Evolutionary conservation across 805 yeast species (phyloP).

Genomic region (Starmera pachycereana): DNA sequence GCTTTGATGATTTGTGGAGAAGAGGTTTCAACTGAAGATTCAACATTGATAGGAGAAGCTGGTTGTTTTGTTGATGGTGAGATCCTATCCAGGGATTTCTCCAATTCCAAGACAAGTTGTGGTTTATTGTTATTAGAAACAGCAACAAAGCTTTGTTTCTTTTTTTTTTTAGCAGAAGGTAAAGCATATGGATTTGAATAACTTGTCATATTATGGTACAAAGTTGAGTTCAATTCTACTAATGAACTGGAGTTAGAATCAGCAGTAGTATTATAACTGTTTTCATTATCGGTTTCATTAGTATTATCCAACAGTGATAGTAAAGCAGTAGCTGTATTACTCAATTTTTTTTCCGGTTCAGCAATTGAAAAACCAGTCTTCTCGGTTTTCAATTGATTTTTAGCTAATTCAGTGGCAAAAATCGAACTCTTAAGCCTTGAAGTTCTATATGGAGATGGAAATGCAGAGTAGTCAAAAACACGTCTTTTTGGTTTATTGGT

Average conservation of each 20-base stretch:
- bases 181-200: slow-evolving; percentile 34
- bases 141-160: slow-evolving; percentile 3
- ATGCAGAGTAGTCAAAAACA: slow-evolving; percentile 26
- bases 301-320: slow-evolving; percentile 32
- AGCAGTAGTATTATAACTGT: too few species aligned
- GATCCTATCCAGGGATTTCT: slow-evolving; percentile 8
- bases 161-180: slow-evolving; percentile 6
- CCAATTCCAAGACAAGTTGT: slow-evolving; percentile 13
- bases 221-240: too few species aligned
- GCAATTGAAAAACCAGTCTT: not conserved
- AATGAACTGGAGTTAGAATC: too few species aligned
- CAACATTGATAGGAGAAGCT: not conserved
- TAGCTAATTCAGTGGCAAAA: not conserved
- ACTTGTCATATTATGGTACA: not conserved
- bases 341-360: slow-evolving; percentile 21
- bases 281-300: slow-evolving; percentile 3
- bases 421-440: slow-evolving; percentile 17
- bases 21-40: too few species aligned
- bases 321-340: slow-evolving; percentile 40
- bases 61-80: not conserved
- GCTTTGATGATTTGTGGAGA: too few species aligned
- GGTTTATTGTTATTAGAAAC: slow-evolving; percentile 3
- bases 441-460: slow-evolving; percentile 29
- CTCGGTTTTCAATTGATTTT: not conserved
- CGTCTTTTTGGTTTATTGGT: slow-evolving; percentile 17